Base-by-base conservation (phyloP, 129 eudicot genomes). In the Apium graveolens region DNA sequence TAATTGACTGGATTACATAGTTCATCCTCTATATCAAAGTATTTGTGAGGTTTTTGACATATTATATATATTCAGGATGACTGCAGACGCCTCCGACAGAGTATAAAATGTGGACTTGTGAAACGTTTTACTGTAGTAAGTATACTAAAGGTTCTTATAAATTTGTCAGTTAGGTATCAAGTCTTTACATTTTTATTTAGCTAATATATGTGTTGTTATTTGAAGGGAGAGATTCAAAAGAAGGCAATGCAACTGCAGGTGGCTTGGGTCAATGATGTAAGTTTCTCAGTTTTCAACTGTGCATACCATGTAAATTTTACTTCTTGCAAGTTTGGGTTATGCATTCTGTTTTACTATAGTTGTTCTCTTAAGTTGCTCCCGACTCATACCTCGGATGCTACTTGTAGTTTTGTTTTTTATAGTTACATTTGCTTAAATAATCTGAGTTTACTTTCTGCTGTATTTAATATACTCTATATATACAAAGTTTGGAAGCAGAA, bases 71-170 rank as follows among this genome's bases (percentile, higher is more conserved):
- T 85, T 79, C 92, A 96, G 99, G 99, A 96, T 63, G 99, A 96
- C 84, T 96, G 99, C 95, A 87, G 85, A 78, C 90, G 94, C 18
- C 80, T 96, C 78, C 94, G 97, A 37, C 97, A 88, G 78, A 96
- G 90, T 85, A 90, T 92, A 73, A 88, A 84, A 85, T 87, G 92
- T 74, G 97, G 99, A 75, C 95, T 96, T 84, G 96, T 92, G 74
- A 87, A 89, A 79, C 89, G 84, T 80, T 89, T 88, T 57, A 90
- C 92, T 41, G 95, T 96, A 63, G 99, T 96, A 87, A 90, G 97
- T 84, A 32, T 86, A 70, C 71, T 55, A 18, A 39, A 57, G 11
- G 9, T 75, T 42, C 26, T 42, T 53, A 5, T 38, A 48, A n/a
- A 68, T 63, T 42, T 65, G 29, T 35, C 48, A 14, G 32, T 49